Evolutionary conservation across 2,329 filamentous ascomycete species (phyloP), one percentile per base, ranked within the genome.

Genomic region (Aureobasidium musti): DNA sequence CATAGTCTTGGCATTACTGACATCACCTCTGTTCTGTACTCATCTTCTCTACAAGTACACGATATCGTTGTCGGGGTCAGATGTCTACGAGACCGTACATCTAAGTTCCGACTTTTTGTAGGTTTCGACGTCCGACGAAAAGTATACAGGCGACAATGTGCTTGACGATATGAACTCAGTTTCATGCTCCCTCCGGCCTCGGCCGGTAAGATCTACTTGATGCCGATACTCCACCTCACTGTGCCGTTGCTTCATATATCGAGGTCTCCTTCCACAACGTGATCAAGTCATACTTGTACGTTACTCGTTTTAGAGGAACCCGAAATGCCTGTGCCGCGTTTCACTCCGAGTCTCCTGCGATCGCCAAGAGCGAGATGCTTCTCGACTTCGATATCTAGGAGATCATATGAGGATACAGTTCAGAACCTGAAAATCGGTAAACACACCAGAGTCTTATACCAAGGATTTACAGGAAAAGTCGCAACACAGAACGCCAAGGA

Each of bases 401-500:
- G 77, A 69, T 78, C 77, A 41, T 88, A 88, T 75, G 82, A 83
- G 59, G 83, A 88, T 71, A 90, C 88, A 0, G 83, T 90, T 39
- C 79, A 80, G 3, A 89, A 90, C 72, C 79, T 91, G 67, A 88
- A 84, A 70, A 89, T 91, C 70, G 87, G 87, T 19, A 80, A 82
- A 35, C 83, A 89, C 73, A 90, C 88, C 0, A 81, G 83, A 60
- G 88, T 91, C 67, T 83, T 90, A 66, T 91, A 89, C 72, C 88
- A 91, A 73, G 88, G 88, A 1, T 90, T 90, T 75, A 91, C 88
- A 21, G 88, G 88, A 78, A 80, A 80, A 69, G 80, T 87, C 78
- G 89, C 90, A 13, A 93, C 90, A 1, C 85, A 86, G 71, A 92
- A 94, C 77, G 90, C 90, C 37, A 85, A 86, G 76, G 89, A 92